Base-by-base conservation (phyloP, 768 basidiomycete genomes). In the Lactarius sp. region DNA sequence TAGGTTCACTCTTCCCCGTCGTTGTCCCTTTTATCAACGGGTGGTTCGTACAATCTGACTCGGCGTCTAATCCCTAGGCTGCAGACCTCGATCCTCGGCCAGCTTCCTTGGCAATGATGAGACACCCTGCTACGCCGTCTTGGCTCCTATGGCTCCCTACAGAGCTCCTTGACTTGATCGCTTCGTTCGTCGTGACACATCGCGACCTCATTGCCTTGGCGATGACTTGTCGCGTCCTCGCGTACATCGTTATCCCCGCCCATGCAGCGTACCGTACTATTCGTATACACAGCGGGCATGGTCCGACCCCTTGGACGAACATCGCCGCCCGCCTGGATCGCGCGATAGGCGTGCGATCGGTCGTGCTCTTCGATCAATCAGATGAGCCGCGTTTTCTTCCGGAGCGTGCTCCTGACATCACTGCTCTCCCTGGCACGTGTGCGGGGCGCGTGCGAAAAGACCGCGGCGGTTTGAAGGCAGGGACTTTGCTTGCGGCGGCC, bases 231-330 rank as follows among this genome's bases (percentile, higher is more conserved):
- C 54, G 42, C 13, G 41, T 33, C 10, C 27, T 65, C 22, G 36
- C 55, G 16, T 12, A 46, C n/a, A 47, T 66, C 2, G 39, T 56
- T 9, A 63, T 66, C 53, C 65, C 61, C 6, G 47, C 36, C 16
- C 65, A 66, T 10, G n/a, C 49, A 10, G 61, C 62, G 14, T 65
- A 65, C 49, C 65, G 65, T 34, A 34, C 42, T 27, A 34, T 66
- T 34, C 58, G 57, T 12, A 31, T 62, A 18, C 52, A 52, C 18
- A 6, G 60, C 4, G 39, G n/a, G 22, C 61, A 34, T 18, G 60
- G 51, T 1, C 36, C 53, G 3, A 12, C 37, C 7, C 55, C 61
- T 1, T 66, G 65, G 65, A 20, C 6, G 5, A 47, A 55, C 44
- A 52, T 66, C 41, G 47, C 57, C 16, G 27, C 46, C 4, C 56